Conservation (phyloP, 2,329 filamentous ascomycete species). For the Fusarium proliferatum region DNA sequence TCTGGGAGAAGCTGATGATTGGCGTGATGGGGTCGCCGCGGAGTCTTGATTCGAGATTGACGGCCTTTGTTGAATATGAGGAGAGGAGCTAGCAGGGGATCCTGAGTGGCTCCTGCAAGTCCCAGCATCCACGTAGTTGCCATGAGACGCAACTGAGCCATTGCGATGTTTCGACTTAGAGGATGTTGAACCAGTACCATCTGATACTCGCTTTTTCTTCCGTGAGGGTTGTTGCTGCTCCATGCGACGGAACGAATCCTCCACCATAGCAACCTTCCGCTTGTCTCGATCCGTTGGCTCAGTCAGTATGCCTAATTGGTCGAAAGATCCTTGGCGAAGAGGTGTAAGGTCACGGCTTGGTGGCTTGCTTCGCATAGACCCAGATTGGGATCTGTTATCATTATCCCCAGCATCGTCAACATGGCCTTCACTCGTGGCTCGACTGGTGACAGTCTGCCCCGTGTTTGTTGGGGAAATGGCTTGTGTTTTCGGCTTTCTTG, state of each 20-base stretch:
- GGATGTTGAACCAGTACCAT: slow-evolving; percentile 55
- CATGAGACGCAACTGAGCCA: slow-evolving; percentile 50
- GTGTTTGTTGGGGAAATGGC: slow-evolving; percentile 72
- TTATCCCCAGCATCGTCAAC: slow-evolving; percentile 65
- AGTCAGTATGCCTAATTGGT: slow-evolving; percentile 69
- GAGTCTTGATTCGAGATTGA: slow-evolving; percentile 47
- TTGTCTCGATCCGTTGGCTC: slow-evolving; percentile 75
- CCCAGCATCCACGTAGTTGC: slow-evolving; percentile 63
- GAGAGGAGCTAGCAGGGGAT: slow-evolving; percentile 61
- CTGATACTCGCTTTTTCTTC: slow-evolving; percentile 72
- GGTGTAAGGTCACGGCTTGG: slow-evolving; percentile 75
- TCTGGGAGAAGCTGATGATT: slow-evolving; percentile 52
- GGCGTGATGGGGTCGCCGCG: slow-evolving; percentile 48
- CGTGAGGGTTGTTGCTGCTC: slow-evolving; percentile 66
- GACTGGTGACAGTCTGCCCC: slow-evolving; percentile 70
- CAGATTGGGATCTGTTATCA: slow-evolving; percentile 59
- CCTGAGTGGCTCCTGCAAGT: slow-evolving; percentile 65
- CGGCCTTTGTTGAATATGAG: slow-evolving; percentile 48
- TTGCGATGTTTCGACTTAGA: slow-evolving; percentile 55
- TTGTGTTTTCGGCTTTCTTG: slow-evolving; percentile 65
- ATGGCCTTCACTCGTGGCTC: slow-evolving; percentile 71
- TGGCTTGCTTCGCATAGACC: slow-evolving; percentile 71
- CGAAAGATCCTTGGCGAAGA: slow-evolving; percentile 67
- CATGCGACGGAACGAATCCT: slow-evolving; percentile 72
- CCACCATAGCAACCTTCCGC: slow-evolving; percentile 73